Conservation (phyloP, 257 asterid species). For the Forsythia suspensa region DNA sequence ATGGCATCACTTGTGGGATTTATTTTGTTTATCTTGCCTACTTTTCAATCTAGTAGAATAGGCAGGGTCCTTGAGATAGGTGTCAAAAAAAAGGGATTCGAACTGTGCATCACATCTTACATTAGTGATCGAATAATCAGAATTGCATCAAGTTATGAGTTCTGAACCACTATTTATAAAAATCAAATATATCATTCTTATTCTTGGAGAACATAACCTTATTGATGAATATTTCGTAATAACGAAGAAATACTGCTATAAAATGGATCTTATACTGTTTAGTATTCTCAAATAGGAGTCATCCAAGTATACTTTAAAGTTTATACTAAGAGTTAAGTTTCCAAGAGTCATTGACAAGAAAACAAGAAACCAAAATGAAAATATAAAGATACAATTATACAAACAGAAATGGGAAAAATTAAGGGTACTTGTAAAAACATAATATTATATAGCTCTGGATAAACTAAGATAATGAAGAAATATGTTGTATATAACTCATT, state of each 20-base stretch:
- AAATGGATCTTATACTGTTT: neutral
- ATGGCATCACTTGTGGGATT: neutral
- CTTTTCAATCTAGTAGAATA: constrained; percentile 8
- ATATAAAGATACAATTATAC: neutral
- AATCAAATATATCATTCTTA: no score
- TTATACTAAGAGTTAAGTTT: neutral
- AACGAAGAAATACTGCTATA: neutral
- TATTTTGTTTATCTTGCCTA: neutral
- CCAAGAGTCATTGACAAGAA: neutral
- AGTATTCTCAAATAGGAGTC: neutral
- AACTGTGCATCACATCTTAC: neutral
- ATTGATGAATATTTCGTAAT: no score
- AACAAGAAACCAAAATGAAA: neutral
- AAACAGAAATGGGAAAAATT: neutral
- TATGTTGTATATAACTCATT: neutral
- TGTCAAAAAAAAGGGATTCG: neutral
- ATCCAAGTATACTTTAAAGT: neutral
- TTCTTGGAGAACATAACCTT: no score
- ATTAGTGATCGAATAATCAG: neutral
- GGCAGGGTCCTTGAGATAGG: neutral
- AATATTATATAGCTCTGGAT: neutral
- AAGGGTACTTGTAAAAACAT: neutral
- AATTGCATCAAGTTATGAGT: neutral
- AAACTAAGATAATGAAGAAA: neutral
- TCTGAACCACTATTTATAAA: neutral